Evolutionary conservation across 192 early-diverging fungal species (phyloP), one percentile per base, ranked within the genome.

Genomic region (Podila clonocystis): DNA sequence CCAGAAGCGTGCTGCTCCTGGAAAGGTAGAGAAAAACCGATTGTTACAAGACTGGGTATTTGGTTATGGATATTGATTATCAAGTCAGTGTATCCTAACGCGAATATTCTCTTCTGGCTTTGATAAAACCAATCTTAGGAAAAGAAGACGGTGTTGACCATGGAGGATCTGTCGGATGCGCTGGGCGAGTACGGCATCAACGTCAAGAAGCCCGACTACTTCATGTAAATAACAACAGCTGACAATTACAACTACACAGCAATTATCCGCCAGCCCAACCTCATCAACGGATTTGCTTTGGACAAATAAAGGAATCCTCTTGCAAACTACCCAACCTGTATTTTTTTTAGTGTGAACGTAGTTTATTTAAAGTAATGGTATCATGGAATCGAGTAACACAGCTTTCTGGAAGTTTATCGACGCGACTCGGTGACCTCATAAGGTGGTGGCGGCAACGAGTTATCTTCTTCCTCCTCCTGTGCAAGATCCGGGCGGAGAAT

Each of bases 181-280:
- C 82, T 98, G 41, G 86, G 90, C 0, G 96, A 97, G 74, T 96
- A 98, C 65, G 98, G 98, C 45, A 92, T 99, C 64, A 97, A 96
- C 68, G 89, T 97, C 63, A 96, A 94, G 75, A 99, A 98, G 67
- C 98, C 97, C 9, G 97, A 99, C 22, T 97, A 96, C 84, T 98
- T 58, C 34, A 66, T 71, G 67, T 82, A 71, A 55, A 41, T 17
- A 17, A 45, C 1, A 45, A 15, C 13, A 45, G 12, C 13, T 4
- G 17, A 45, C 11, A 15, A 15, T 8, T 8, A 8, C 36, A 45
- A 45, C 34, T 1, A 9, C 8, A 36, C 9, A 8, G 34, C 34
- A 36, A 36, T 9, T 36, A 36, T 36, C 9, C 8, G 9, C 34
- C 34, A 36, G 34, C 34, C 9, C 34, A 36, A 36, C 34, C 34